Evolutionary conservation across 2,329 filamentous ascomycete genomes (phyloP), one percentile per base, ranked within the genome.

Genomic region (Microsporum canis): DNA sequence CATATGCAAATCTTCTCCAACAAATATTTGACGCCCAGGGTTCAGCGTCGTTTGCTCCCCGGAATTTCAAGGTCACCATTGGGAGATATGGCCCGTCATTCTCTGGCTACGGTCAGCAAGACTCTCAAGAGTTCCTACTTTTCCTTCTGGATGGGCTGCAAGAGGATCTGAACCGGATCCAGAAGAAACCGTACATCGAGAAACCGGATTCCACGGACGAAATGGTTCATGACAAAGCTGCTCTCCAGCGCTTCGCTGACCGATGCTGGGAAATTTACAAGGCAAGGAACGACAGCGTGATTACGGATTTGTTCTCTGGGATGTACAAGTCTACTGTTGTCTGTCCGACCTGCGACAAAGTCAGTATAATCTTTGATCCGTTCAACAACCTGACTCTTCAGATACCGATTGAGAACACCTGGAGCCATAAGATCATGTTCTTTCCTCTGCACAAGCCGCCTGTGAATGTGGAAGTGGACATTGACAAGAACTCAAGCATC

Each of bases 281-380:
- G 70, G 86, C 87, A 65, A 86, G 94, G 59, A 96, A 99, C 67
- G 91, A 97, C 70, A 97, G 94, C 0, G 88, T 97, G 45, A 89
- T 96, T 66, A 92, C 90, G 61, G 94, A 99, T 71, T 80, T 99
- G 8, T 99, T 99, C 73, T 95, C 90, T 27, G 94, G 94, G 65
- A 90, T 97, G 82, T 99, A 97, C 82, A 96, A 97, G 77, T 97
- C 95, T 51, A 97, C 92, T 0, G 82, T 99, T 65, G 87, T 94
- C 65, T 99, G 94, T 70, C 94, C 94, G 0, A 83, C 82, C 5
- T 99, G 94, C 72, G 82, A 87, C 67, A 99, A 97, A 76, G 88
- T 97, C 74, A 96, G 91, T 82, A 96, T 99, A 68, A 97, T 94
- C 0, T 99, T 99, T 70, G 94, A 99, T 71, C 94, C 94, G 0